Evolutionary conservation across 129 eudicot species (phyloP).

Genomic region (Dittrichia graveolens): DNA sequence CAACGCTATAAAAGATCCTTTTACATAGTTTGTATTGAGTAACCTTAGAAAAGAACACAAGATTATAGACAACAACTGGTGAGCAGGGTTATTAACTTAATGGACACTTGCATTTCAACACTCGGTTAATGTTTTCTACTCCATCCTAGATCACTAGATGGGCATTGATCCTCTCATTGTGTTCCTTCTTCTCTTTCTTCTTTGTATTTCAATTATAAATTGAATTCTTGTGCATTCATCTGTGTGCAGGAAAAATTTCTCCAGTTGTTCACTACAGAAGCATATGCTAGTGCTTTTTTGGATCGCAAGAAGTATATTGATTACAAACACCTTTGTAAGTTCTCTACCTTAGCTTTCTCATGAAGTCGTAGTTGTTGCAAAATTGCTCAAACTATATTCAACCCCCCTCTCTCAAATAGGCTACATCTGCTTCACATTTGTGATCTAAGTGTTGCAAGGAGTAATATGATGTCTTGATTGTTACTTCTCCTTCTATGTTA

Average conservation of each 20-base stretch:
- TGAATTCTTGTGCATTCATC: conserved; percentile 12
- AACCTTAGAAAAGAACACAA: background rate
- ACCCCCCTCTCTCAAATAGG: background rate
- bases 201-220: background rate
- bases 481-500: background rate
- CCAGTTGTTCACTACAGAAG: conserved; percentile 63
- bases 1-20: background rate
- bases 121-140: background rate
- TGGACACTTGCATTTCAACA: background rate
- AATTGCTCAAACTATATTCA: conserved; percentile 18
- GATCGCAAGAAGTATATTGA: conserved; percentile 56
- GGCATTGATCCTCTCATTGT: background rate
- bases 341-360: conserved; percentile 18
- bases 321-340: conserved; percentile 72
- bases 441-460: background rate
- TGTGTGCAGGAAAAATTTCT: conserved; percentile 84
- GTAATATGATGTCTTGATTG: background rate
- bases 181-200: background rate
- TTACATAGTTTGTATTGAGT: background rate
- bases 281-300: conserved; percentile 61
- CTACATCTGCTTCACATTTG: background rate
- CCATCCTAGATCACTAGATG: background rate
- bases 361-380: background rate
- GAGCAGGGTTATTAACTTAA: background rate
- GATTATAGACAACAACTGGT: background rate